Base-by-base conservation (phyloP, 805 yeast species). In the Ogataea salicorniae region DNA sequence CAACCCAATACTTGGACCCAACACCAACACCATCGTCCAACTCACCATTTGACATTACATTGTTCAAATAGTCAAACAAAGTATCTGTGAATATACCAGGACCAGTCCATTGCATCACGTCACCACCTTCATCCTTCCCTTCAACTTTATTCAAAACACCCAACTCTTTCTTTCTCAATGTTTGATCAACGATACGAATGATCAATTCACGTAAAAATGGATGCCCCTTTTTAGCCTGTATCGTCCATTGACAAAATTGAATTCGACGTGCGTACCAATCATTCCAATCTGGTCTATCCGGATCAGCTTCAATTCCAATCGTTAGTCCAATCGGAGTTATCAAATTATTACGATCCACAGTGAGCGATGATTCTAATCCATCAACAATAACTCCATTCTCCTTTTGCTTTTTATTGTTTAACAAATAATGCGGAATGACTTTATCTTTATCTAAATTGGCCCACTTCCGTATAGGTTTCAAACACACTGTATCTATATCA, bases 181-280 rank as follows among this genome's bases (percentile, higher is more conserved):
- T 92, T 20, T 79, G 75, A 37, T 86, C 83, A 0, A 96, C 83
- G 53, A 92, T 88, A 41, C 81, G 76, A 2, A 91, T 77, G 48
- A 94, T 83, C 55, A 92, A 67, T 57, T 87, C 94, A 16, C 94
- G 75, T 45, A 92, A 71, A 63, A 87, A 75, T 1, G 99, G 99
- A 62, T 94, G 98, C 0, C 98, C 98, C 18, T 76, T 79, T 60
- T 90, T 92, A 17, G 89, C 78, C 67, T 87, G 92, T 42, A 92
- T 83, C 0, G 97, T 89, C 99, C 99, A 92, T 68, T 92, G 98
- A 63, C 98, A 91, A 60, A 92, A 87, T 69, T 92, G 99, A 39
- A 92, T 80, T 52, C 98, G 74, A 44, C 97, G 76, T 0, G 97
- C 95, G 61, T 89, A 92, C 91, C 95, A 90, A 7, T 84, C 84